A percentile compares a stretch with the other conserved stretches of the same genome.
These are phyloP conservation scores for Calonectria hawksworthii DNA, from an alignment of 2,329 filamentous ascomycete species.

Conservation along the genomic window DNA sequence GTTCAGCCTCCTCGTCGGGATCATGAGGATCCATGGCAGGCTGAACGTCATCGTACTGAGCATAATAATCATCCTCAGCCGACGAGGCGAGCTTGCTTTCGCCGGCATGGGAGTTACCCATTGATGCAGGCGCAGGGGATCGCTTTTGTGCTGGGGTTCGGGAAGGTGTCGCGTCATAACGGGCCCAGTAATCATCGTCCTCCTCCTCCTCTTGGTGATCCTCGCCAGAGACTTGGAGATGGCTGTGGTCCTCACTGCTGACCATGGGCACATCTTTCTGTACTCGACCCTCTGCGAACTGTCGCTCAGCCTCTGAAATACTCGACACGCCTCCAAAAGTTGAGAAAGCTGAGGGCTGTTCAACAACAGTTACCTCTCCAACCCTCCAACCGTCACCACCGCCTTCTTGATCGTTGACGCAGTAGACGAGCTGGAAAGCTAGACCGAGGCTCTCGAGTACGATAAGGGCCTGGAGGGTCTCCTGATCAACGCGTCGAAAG, in stretches of 20 bases:
- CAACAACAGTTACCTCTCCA: conserved; percentile 75
- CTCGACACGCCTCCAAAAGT: conserved; percentile 64
- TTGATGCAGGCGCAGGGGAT: conserved; percentile 70
- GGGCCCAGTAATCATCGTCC: conserved; percentile 85
- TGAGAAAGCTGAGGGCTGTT: conserved; percentile 69
- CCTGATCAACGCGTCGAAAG: conserved; percentile 79
- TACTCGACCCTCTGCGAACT: conserved; percentile 56
- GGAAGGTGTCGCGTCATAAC: conserved; percentile 80
- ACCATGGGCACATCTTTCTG: conserved; percentile 37
- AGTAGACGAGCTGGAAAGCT: conserved; percentile 78
- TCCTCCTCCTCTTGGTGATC: conserved; percentile 68
- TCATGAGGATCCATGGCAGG: conserved; percentile 86
- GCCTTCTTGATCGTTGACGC: conserved; percentile 73
- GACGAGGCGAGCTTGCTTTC: conserved; percentile 50
- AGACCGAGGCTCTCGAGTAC: conserved; percentile 73
- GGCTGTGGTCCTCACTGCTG: conserved; percentile 29
- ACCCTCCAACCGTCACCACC: conserved; percentile 78
- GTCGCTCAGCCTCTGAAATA: conserved; percentile 73
- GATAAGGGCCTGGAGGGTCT: conserved; percentile 80
- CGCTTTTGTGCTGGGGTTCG: conserved; percentile 73
- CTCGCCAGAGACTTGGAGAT: conserved; percentile 30
- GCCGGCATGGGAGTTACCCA: conserved; percentile 41
- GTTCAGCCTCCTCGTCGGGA: conserved; percentile 74
- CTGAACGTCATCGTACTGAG: conserved; percentile 83
- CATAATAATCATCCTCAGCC: conserved; percentile 80